These are phyloP conservation scores for Colletotrichum kahawae DNA, from an alignment of 2,329 filamentous ascomycete genomes.

Conservation along the genomic window DNA sequence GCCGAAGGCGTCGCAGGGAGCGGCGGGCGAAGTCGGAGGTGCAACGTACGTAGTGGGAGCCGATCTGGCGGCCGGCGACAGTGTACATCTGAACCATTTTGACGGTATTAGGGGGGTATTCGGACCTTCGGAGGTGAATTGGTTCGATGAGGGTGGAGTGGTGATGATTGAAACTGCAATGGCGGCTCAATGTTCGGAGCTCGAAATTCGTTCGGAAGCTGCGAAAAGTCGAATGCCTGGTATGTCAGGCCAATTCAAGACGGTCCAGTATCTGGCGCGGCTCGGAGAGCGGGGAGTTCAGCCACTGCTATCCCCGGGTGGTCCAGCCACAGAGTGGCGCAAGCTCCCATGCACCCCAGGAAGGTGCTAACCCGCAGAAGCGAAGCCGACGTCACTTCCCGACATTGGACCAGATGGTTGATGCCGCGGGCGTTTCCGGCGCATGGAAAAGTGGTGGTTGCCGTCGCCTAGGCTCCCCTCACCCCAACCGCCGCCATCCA, in stretches of 20 bases:
- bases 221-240: neutral
- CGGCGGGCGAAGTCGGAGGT: conserved; percentile 10
- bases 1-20: neutral
- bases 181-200: conserved; percentile 20
- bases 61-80: conserved; percentile 64
- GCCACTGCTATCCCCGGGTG: neutral
- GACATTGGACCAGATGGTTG: conserved; percentile 1
- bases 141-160: conserved; percentile 33
- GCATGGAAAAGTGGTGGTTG: neutral
- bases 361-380: conserved; percentile 1
- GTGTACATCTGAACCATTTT: conserved; percentile 58
- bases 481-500: neutral
- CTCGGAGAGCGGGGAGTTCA: neutral
- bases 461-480: neutral
- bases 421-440: conserved; percentile 20
- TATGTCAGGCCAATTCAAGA: neutral
- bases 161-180: conserved; percentile 22
- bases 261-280: neutral
- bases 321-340: conserved; percentile 1
- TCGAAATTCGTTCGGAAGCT: conserved; percentile 25
- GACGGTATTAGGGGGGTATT: conserved; percentile 32
- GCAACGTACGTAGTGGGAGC: conserved; percentile 63
- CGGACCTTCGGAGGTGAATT: conserved; percentile 28
- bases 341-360: neutral
- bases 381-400: conserved; percentile 13